Evolutionary conservation across 768 basidiomycete genomes (phyloP).

Genomic region (Thelephora aurantiotincta): DNA sequence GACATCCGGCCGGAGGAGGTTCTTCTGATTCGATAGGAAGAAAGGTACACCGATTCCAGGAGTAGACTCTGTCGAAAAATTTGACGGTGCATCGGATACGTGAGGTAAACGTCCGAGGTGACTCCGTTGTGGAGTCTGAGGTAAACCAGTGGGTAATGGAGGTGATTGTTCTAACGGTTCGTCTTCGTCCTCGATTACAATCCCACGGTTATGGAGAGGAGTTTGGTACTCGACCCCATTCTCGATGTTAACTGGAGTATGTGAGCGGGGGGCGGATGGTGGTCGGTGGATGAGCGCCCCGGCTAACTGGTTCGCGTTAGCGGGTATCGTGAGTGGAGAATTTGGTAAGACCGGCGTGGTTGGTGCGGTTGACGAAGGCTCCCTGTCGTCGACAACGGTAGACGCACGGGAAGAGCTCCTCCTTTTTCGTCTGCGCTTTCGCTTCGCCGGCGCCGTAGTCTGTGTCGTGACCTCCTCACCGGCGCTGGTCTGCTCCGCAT

Average conservation of each 20-base stretch:
- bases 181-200: conserved; percentile 60
- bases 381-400: conserved; percentile 30
- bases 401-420: conserved; percentile 24
- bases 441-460: conserved; percentile 33
- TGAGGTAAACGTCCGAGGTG: conserved; percentile 27
- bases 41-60: conserved; percentile 32
- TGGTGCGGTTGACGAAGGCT: conserved; percentile 26
- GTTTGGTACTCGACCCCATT: conserved; percentile 14
- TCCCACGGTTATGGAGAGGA: conserved; percentile 36
- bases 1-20: conserved; percentile 40
- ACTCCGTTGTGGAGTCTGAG: conserved; percentile 29
- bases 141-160: conserved; percentile 22
- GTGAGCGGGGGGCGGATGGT: conserved; percentile 3
- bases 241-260: conserved; percentile 3
- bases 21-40: conserved; percentile 28
- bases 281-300: conserved; percentile 7
- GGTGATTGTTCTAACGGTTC: conserved; percentile 28
- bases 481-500: conserved; percentile 35
- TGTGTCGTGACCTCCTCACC: conserved; percentile 13
- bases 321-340: conserved; percentile 29
- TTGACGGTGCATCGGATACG: conserved; percentile 38
- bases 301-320: conserved; percentile 13
- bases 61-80: conserved; percentile 28
- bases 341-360: conserved; percentile 46
- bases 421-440: conserved; percentile 40